A percentile compares a stretch with the other conserved stretches of the same genome.
phyloP scores from a whole-genome alignment of 805 yeast species.

The Metschnikowia matae region DNA sequence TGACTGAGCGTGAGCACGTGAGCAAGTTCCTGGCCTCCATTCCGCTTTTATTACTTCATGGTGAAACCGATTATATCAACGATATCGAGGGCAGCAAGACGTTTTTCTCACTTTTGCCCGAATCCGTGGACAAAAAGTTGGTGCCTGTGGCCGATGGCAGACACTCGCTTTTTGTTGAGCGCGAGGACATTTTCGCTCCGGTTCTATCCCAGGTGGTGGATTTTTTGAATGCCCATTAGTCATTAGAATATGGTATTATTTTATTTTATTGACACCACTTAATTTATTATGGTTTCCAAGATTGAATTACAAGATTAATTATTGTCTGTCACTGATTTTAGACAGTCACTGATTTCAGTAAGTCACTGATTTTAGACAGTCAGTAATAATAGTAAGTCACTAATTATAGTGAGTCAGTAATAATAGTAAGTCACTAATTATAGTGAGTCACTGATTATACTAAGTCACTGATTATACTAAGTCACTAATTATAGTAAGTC shows the following conservation, averaged over 20 bases:
- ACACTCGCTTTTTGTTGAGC: constrained; percentile 47
- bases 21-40: constrained; percentile 34
- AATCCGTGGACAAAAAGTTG: constrained; percentile 30
- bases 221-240: constrained; percentile 23
- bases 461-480: no score
- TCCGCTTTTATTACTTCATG: constrained; percentile 58
- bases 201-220: constrained; percentile 35
- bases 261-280: no score
- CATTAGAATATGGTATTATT: background rate
- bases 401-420: no score
- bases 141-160: constrained; percentile 31
- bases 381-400: no score
- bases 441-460: no score
- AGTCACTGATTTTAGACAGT: no score
- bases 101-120: constrained; percentile 35
- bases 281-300: no score
- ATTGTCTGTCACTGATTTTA: no score
- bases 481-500: no score
- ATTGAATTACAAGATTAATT: no score
- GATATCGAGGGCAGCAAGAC: constrained; percentile 44
- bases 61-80: constrained; percentile 60
- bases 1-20: constrained; percentile 37
- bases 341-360: no score
- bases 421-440: no score
- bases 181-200: constrained; percentile 34